Conservation (phyloP, 1,284 basidiomycete species). For the Vanrija humicola region DNA sequence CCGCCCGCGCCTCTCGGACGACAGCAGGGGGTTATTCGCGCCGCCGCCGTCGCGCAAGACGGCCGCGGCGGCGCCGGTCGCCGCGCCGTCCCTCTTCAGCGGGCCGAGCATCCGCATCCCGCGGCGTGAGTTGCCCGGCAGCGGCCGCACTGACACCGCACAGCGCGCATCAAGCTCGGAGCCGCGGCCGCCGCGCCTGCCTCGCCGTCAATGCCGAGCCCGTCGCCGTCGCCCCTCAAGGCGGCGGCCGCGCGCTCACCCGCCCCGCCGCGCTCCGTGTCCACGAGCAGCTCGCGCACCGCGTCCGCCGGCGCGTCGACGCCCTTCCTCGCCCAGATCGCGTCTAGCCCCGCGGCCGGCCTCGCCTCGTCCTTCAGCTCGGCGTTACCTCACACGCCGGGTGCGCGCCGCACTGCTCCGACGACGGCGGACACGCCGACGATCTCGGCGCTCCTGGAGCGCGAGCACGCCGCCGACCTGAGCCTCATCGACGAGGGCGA, state of each 20-base stretch:
- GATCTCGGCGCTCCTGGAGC: conserved; percentile 6
- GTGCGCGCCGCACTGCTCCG: background rate
- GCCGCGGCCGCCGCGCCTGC: too few species aligned
- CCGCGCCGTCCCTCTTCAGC: background rate
- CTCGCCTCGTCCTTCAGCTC: background rate
- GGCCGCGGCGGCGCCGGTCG: background rate
- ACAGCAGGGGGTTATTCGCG: background rate
- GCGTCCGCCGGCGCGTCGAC: background rate
- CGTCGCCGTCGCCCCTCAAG: background rate
- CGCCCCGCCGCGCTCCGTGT: background rate
- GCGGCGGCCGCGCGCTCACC: background rate
- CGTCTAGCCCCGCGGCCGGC: background rate
- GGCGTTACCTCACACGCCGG: background rate
- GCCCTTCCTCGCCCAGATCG: background rate
- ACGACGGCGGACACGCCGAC: conserved; percentile 8
- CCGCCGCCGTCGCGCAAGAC: conserved; percentile 1
- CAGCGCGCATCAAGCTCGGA: conserved; percentile 1
- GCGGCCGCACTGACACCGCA: background rate
- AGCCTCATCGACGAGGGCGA: conserved; percentile 6
- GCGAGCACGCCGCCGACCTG: background rate
- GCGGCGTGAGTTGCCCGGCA: background rate
- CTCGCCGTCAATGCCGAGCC: background rate
- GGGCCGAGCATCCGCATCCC: background rate
- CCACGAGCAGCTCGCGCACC: background rate
- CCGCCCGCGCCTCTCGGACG: background rate